Conservation (phyloP, 208 protist species). For the Acanthamoeba divionensis region DNA sequence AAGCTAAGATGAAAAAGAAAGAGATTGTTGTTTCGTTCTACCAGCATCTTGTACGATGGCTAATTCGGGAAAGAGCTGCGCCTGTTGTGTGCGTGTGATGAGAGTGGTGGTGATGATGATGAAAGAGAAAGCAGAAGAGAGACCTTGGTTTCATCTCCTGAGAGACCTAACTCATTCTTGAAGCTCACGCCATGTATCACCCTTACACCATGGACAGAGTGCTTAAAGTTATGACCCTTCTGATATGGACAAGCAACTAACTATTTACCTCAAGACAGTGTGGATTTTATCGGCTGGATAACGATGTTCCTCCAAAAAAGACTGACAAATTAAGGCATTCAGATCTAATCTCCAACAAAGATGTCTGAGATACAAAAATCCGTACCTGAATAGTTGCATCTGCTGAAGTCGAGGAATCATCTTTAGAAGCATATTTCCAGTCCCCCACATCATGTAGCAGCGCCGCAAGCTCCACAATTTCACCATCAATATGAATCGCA, state of each 20-base stretch:
- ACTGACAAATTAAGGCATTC: no score
- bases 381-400: no score
- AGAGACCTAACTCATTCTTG: conserved; percentile 59
- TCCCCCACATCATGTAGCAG: conserved; percentile 71
- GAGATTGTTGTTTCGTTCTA: not conserved
- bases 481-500: conserved; percentile 37
- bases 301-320: no score
- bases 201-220: not conserved
- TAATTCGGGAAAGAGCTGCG: not conserved
- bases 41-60: conserved; percentile 72
- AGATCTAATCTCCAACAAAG: no score
- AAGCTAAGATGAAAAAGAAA: not conserved
- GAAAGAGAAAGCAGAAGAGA: not conserved
- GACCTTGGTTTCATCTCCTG: not conserved
- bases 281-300: no score
- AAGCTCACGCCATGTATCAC: conserved; percentile 59
- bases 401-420: not conserved
- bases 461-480: conserved; percentile 67
- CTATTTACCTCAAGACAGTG: no score
- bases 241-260: no score
- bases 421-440: conserved; percentile 63
- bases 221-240: not conserved
- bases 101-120: no score
- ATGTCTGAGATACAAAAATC: no score
- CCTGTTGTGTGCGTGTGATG: not conserved